A percentile compares a stretch with the other conserved stretches of the same genome.
Conservation (phyloP, 495 filamentous ascomycete genomes). For the Pyrenula aspistea region DNA sequence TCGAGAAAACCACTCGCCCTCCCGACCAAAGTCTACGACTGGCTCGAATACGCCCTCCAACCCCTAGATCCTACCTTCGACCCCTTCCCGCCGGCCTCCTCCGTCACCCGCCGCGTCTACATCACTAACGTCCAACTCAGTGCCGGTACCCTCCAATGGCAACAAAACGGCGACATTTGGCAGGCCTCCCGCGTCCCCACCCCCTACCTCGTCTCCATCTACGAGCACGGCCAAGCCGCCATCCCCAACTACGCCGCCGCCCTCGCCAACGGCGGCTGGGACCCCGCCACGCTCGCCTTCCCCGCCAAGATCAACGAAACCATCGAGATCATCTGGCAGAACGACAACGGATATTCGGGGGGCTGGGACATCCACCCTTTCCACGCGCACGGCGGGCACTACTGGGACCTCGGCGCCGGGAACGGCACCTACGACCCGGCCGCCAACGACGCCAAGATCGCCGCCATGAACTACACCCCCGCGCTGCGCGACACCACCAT, state of each 20-base stretch:
- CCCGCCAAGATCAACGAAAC: constrained; percentile 46
- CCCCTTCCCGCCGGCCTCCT: constrained; percentile 29
- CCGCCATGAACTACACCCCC: constrained; percentile 19
- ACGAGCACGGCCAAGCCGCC: constrained; percentile 30
- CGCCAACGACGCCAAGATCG: constrained; percentile 36
- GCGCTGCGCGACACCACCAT: constrained; percentile 43
- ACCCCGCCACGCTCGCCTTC: constrained; percentile 35
- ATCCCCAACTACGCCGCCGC: constrained; percentile 20
- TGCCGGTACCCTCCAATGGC: constrained; percentile 24
- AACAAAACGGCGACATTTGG: constrained; percentile 37
- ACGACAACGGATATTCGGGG: constrained; percentile 23
- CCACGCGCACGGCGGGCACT: constrained; percentile 46
- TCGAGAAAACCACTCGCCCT: constrained; percentile 19
- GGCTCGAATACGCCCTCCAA: constrained; percentile 42
- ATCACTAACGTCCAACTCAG: constrained; percentile 32
- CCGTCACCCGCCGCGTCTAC: constrained; percentile 41
- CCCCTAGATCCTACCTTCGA: constrained; percentile 18
- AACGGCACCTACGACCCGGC: constrained; percentile 40
- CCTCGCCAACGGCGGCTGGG: constrained; percentile 29
- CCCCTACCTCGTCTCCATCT: constrained; percentile 46
- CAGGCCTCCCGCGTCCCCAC: constrained; percentile 23
- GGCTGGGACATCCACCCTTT: constrained; percentile 47
- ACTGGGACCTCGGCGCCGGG: constrained; percentile 46
- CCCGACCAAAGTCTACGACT: constrained; percentile 25
- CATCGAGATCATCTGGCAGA: constrained; percentile 47